Evolutionary conservation across 306 rosid species (phyloP), one percentile per base, ranked within the genome.

Genomic region (Vigna hirtella): DNA sequence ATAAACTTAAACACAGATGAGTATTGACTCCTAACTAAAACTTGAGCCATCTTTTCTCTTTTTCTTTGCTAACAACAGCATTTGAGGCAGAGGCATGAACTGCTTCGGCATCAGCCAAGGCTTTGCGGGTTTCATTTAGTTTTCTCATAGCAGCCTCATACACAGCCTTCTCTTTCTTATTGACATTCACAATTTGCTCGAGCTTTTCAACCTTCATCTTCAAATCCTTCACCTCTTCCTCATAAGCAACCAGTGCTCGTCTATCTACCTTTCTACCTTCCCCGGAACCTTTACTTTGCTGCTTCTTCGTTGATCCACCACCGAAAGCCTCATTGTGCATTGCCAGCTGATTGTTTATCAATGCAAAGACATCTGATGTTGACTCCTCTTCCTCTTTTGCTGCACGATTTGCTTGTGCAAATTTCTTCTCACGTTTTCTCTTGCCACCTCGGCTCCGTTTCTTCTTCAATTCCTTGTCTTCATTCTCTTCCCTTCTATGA

Each of bases 11-110:
- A 55, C 47, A 64, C 36, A 50, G 61, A 56, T n/a, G 36, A 50
- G 51, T 26, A 65, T 36, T 38, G 32, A 66, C 63, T 24, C 72
- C 67, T 17, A 57, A 26, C 90, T 89, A 95, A 87, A 95, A 95
- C 84, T 92, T 95, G 6, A 95, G 91, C 98, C 98, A 95, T 84
- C 83, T 89, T 83, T 89, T 95, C 78, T 95, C 98, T 82, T 92
- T 95, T 73, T 95, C 98, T 85, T 79, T 84, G 85, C 93, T 89
- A 76, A 76, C 83, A 74, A 95, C 90, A n/a, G 94, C 87, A 86
- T 88, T 85, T 15, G 98, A 91, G 3, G 97, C 98, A 14, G 98
- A 92, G 5, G 93, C 89, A 49, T 92, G 98, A 73, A 85, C 83
- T 16, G 96, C 88, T 84, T 89, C 96, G 2, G 88, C 88, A 26